Conservation (phyloP, 2,329 filamentous ascomycete genomes). For the Aspergillus luchuensis region DNA sequence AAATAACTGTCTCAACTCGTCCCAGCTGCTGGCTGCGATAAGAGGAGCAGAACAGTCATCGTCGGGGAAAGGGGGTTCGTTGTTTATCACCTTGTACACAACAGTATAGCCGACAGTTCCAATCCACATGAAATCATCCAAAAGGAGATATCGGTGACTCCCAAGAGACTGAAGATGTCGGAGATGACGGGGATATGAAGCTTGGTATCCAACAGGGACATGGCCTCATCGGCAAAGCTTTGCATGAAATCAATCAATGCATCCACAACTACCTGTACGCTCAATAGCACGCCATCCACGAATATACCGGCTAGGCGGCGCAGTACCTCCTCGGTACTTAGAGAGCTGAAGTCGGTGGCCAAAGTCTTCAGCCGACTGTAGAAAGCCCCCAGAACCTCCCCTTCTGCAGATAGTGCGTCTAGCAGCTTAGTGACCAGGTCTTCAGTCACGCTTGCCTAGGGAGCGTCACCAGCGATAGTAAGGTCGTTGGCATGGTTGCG, state of each 20-base stretch:
- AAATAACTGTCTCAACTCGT: not conserved
- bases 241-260: constrained; percentile 7
- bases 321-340: constrained; percentile 1
- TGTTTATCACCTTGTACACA: constrained; percentile 6
- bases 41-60: not conserved
- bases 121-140: constrained; percentile 13
- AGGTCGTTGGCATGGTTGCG: constrained; percentile 3
- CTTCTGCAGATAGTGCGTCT: constrained; percentile 3
- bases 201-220: constrained; percentile 9
- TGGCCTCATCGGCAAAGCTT: not conserved
- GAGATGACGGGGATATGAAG: constrained; percentile 17
- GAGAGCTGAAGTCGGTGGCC: not conserved
- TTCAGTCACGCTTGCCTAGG: not conserved
- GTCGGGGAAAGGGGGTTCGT: constrained; percentile 7
- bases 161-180: constrained; percentile 10
- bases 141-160: constrained; percentile 8
- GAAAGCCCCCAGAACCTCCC: not conserved
- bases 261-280: constrained; percentile 9
- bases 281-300: not conserved
- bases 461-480: not conserved
- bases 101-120: constrained; percentile 5
- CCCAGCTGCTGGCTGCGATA: not conserved
- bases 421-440: not conserved
- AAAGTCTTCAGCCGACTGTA: not conserved
- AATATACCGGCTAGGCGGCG: not conserved